Conservation (phyloP, 371 early-diverging fungal genomes). For the Rhizopus delemar region DNA sequence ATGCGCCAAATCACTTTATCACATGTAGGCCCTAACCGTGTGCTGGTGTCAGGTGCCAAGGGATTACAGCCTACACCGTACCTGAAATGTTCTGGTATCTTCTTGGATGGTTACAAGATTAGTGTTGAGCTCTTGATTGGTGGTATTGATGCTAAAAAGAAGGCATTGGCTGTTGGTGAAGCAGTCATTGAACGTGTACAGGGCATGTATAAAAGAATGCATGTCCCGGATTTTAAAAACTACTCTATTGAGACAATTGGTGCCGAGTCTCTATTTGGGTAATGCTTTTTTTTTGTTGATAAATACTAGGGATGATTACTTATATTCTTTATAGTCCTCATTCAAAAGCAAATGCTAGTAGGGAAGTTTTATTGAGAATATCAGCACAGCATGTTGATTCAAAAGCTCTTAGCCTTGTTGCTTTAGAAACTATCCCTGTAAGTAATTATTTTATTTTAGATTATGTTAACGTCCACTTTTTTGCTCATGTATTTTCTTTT, state of each 20-base stretch:
- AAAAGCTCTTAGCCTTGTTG: slow-evolving; percentile 60
- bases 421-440: slow-evolving; percentile 70
- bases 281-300: slow-evolving; percentile 2
- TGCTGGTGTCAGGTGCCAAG: slow-evolving; percentile 66
- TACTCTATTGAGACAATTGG: slow-evolving; percentile 67
- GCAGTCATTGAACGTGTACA: slow-evolving; percentile 61
- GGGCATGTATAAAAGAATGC: slow-evolving; percentile 50
- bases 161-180: slow-evolving; percentile 66
- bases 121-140: slow-evolving; percentile 68
- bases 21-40: slow-evolving; percentile 62
- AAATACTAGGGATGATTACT: not conserved
- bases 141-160: slow-evolving; percentile 67
- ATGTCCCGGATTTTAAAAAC: slow-evolving; percentile 54
- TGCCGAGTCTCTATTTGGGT: slow-evolving; percentile 74
- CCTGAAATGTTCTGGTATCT: slow-evolving; percentile 72
- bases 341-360: slow-evolving; percentile 46
- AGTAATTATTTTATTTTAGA: slow-evolving; percentile 4
- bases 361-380: slow-evolving; percentile 69
- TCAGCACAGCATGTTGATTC: slow-evolving; percentile 63
- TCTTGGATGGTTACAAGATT: slow-evolving; percentile 70
- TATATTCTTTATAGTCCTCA: slow-evolving; percentile 44
- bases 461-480: not conserved
- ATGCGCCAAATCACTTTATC: slow-evolving; percentile 61
- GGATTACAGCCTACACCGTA: slow-evolving; percentile 67
- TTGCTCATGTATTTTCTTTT: not conserved